A percentile compares a stretch with the other conserved stretches of the same genome.
Conservation (phyloP, 352 stramenopile species). For the Saprolegnia parasitica region DNA sequence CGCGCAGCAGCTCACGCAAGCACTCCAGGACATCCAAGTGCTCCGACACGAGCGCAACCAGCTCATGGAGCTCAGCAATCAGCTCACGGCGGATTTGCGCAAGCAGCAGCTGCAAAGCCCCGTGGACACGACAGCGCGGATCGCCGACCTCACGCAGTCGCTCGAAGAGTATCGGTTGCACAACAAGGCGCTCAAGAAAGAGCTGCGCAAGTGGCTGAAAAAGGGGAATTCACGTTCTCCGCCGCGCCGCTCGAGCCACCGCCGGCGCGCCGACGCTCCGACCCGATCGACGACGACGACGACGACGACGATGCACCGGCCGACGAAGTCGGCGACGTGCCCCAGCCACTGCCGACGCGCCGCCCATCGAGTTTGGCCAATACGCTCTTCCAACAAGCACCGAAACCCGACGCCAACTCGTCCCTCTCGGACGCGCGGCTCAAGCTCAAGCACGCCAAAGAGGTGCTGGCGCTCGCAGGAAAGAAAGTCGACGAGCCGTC, state of each 20-base stretch:
- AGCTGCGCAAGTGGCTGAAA: constrained; percentile 42
- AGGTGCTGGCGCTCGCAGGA: constrained; percentile 17
- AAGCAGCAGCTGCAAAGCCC: constrained; percentile 34
- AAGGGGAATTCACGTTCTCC: neutral
- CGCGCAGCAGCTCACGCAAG: constrained; percentile 36
- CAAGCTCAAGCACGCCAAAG: constrained; percentile 51
- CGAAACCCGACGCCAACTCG: neutral
- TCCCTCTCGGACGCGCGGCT: constrained; percentile 51
- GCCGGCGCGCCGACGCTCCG: too few species aligned
- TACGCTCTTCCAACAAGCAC: neutral
- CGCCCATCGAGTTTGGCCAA: neutral
- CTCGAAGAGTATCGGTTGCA: constrained; percentile 61
- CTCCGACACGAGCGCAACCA: constrained; percentile 58
- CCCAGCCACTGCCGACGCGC: neutral
- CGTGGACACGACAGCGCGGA: constrained; percentile 35
- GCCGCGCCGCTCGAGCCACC: too few species aligned
- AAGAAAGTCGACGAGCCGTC: constrained; percentile 16
- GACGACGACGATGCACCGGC: neutral
- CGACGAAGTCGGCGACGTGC: neutral
- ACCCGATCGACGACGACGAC: neutral
- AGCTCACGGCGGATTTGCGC: constrained; percentile 56
- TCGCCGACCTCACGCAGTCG: constrained; percentile 59
- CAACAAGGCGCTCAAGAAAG: constrained; percentile 82
- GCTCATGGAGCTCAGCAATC: constrained; percentile 79
- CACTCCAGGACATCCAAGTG: constrained; percentile 56